Base-by-base conservation (phyloP, 2,329 filamentous ascomycete species). In the Dothiorella sarmentorum region DNA sequence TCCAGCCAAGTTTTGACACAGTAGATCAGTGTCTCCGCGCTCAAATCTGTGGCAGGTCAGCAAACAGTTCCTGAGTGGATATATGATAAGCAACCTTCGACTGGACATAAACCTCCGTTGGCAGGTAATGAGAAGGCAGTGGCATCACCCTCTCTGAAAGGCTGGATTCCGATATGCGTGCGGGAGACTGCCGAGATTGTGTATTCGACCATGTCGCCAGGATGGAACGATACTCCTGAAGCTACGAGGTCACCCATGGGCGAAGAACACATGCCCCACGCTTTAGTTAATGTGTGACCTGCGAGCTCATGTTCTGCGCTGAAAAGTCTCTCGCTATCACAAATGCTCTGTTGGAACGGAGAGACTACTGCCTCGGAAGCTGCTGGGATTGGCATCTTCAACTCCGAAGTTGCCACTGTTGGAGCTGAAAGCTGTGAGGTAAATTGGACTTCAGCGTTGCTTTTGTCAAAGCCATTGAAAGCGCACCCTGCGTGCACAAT, bases 151-250 rank as follows among this genome's bases (percentile, higher is more conserved):
- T 47, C 58, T 13, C 31, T 26, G 24, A 58, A 40, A 17, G 29
- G 33, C 11, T 60, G 49, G 6, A 60, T 35, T 10, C 42, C 43
- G 9, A 61, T 53, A 24, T 58, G 31, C 13, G 53, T 68, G n/a
- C 69, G 68, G 56, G 82, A 76, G 24, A 79, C 75, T 3, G 76
- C 73, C 7, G 74, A 68, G 6, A 79, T 79, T 0, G 76, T 75
- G 64, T 85, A 85, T 61, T 85, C 80, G 13, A 84, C 71, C 71
- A 81, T 79, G 65, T 85, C 79, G 3, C 76, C 80, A 0, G 83
- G 82, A 65, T 86, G 81, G 26, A 82, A 64, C 2, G 78, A 81
- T 45, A 79, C 72, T 58, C 78, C 80, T 3, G 75, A 73, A 4
- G 80, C 82, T 13, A 78, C 67, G 22, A 77, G 75, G 27, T 78